Evolutionary conservation across 2,329 filamentous ascomycete species (phyloP).

Genomic region (Hawksworthiomyces lignivorus): DNA sequence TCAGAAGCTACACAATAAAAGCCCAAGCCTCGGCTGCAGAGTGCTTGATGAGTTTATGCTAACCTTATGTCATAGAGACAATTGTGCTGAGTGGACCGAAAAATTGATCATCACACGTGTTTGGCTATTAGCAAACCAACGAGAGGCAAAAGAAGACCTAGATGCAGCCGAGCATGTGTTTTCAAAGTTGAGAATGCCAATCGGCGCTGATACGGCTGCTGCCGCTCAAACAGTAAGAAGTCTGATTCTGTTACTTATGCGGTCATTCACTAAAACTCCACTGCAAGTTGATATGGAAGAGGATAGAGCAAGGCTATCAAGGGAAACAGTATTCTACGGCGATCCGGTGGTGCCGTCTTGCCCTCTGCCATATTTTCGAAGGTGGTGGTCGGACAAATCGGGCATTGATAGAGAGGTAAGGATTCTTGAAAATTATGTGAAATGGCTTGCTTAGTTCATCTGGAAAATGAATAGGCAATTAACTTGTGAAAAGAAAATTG

Average conservation of each 20-base stretch:
- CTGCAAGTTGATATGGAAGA: constrained; percentile 71
- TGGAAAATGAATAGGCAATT: neutral
- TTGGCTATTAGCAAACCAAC: constrained; percentile 51
- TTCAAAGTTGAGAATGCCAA: constrained; percentile 32
- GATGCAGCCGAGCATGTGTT: constrained; percentile 28
- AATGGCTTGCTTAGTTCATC: neutral
- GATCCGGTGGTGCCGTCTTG: constrained; percentile 64
- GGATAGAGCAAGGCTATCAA: constrained; percentile 51
- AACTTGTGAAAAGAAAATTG: constrained; percentile 49
- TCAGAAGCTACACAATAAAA: constrained; percentile 52
- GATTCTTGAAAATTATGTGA: neutral
- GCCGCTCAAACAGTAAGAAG: constrained; percentile 57
- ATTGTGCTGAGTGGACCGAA: constrained; percentile 54
- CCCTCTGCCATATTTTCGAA: constrained; percentile 59
- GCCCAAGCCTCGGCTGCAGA: constrained; percentile 37
- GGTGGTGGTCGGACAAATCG: constrained; percentile 58
- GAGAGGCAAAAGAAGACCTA: constrained; percentile 25
- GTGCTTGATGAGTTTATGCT: constrained; percentile 58
- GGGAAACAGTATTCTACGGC: constrained; percentile 46
- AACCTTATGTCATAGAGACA: constrained; percentile 32
- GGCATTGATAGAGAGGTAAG: constrained; percentile 59
- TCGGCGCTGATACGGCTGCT: constrained; percentile 55
- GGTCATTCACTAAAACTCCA: constrained; percentile 4
- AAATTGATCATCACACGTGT: constrained; percentile 60
- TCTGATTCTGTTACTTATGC: too few relatives aligned